Percentiles rank a stretch among this genome's conserved stretches.
These are phyloP conservation scores for Periconia sp. DNA, from an alignment of 2,329 filamentous ascomycete genomes.

Conservation along the genomic window DNA sequence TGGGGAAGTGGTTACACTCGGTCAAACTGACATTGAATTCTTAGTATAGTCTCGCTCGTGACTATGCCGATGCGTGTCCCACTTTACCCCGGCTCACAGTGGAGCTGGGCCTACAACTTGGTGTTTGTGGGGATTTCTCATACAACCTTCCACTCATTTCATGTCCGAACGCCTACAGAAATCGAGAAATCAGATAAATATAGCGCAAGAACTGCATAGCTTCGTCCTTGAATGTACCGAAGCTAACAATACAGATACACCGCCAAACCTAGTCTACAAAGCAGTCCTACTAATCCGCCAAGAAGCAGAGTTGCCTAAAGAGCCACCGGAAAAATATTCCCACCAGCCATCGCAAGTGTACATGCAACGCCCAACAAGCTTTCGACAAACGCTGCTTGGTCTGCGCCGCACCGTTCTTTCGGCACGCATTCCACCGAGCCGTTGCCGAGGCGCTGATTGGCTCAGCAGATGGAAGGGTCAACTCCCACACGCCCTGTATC, in stretches of 20 bases:
- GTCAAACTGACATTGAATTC: background rate
- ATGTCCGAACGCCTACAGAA: background rate
- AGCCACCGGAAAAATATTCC: conserved; percentile 10
- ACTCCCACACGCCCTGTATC: conserved; percentile 22
- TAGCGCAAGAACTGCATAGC: background rate
- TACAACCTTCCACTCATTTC: background rate
- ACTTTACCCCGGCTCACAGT: background rate
- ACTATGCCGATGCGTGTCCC: conserved; percentile 2
- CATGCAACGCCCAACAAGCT: background rate
- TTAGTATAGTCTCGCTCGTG: conserved; percentile 1
- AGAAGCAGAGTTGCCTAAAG: background rate
- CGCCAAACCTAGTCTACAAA: background rate
- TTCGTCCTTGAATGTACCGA: conserved; percentile 4
- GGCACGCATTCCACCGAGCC: conserved; percentile 1
- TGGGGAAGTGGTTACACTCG: background rate
- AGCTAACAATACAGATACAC: background rate
- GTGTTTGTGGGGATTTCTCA: background rate
- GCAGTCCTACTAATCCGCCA: background rate
- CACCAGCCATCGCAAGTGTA: conserved; percentile 2
- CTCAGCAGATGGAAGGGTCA: conserved; percentile 22
- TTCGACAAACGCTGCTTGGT: background rate
- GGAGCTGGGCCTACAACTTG: background rate
- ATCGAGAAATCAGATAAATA: too few relatives aligned
- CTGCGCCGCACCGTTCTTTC: background rate
- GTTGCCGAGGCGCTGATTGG: conserved; percentile 12